Base-by-base conservation (phyloP, 345 rosid species). In the Ailanthus altissimus region DNA sequence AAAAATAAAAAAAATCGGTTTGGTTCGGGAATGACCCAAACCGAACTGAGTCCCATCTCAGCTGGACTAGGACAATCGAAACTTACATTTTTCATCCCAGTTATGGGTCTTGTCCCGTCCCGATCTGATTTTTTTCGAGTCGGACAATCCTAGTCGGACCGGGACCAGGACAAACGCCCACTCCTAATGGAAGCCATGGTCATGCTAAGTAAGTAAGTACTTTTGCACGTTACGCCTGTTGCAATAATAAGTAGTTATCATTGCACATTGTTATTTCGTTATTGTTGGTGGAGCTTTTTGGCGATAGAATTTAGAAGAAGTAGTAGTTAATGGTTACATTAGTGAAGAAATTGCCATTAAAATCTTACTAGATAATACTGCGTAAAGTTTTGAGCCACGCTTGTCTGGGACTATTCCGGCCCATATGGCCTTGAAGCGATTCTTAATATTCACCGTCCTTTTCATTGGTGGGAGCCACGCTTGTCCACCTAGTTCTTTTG, bases 161-260 rank as follows among this genome's bases (percentile, higher is more conserved):
- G 38, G 3, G 38, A 32, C 38, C 38, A 32, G 3, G 38, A 32
- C 38, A 32, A 32, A 32, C 38, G 3, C 38, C 38, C 38, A 32
- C 38, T 32, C 38, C 38, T 32, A 32, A n/a, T n/a, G n/a, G 89
- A 89, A 78, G 87, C 86, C 88, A 88, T 83, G 81, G 59, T 54
- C 66, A 71, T 62, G 47, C 23, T 50, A 46, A 32, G 51, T 8
- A 21, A 65, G 63, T 65, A 21, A 2, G 45, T 26, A 59, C 16
- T 16, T 38, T 13, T 40, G 53, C 51, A 8, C 43, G 2, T 20
- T 40, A 53, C 1, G 21, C 21, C 5, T 38, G 61, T 50, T 38
- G 18, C 36, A 36, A 23, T 25, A 51, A 16, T 21, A 38, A 2
- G 50, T 40, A 10, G 78, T 65, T 51, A 0, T 63, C 23, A n/a